Evolutionary conservation across 768 basidiomycete species (phyloP), one percentile per base, ranked within the genome.

Genomic region (Amanita polypyramis): DNA sequence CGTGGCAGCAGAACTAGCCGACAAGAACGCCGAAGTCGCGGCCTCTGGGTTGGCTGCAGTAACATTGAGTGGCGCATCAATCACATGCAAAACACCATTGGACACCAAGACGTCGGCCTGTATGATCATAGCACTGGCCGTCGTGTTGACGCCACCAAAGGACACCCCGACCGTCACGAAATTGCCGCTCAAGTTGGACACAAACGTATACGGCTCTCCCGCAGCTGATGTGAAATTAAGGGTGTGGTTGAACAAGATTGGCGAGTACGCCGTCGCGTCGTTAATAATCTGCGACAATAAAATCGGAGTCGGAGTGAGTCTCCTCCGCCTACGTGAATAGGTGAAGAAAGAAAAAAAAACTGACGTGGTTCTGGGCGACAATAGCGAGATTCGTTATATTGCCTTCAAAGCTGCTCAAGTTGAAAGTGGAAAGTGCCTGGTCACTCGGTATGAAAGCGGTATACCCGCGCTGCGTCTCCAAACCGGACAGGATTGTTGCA

Each of bases 71-170:
- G 80, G 76, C 14, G 63, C 54, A 53, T 81, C 67, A 50, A 83
- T 71, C 35, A 81, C 59, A 58, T 88, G 83, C 7, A 83, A 60
- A 35, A 87, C 86, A 39, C 85, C 85, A 52, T 88, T 87, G 14
- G 69, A 58, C 20, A 76, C 60, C 54, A 87, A 64, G 4, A 83
- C 68, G 58, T 88, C 82, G 11, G 75, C 60, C 43, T 70, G 67
- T 35, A 81, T 56, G 55, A 88, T 75, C 53, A 62, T 67, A 5
- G 78, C 82, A 33, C 70, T 65, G 52, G 39, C 47, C 3, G 58
- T 53, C 15, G 53, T 55, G 33, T 56, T 64, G 50, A 12, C 45
- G 47, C 0, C 60, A 59, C 29, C 20, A 4, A 20, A 20, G 11
- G 36, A 27, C 2, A 35, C 29, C 6, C 63, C 60, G 14, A 60